These are phyloP conservation scores for Penicillium herquei DNA, from an alignment of 495 filamentous ascomycete genomes.

Conservation along the genomic window DNA sequence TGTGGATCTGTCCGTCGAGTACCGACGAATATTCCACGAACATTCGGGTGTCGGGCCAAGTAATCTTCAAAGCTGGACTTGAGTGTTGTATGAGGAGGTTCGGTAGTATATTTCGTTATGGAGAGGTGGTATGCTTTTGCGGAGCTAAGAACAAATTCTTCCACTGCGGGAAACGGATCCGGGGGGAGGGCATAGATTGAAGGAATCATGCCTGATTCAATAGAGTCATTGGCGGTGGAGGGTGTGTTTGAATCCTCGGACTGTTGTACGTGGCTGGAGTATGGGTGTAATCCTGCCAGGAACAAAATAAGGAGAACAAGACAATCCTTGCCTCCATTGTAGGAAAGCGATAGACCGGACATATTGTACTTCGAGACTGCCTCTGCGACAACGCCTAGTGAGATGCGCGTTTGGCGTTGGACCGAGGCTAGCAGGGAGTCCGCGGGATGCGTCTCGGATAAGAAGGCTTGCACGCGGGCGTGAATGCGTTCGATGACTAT, in stretches of 20 bases:
- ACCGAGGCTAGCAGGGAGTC: conserved; percentile 58
- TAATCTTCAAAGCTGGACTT: conserved; percentile 71
- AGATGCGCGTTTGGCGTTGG: conserved; percentile 68
- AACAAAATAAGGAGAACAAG: conserved; percentile 89
- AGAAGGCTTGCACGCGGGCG: conserved; percentile 64
- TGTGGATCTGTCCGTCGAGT: conserved; percentile 92
- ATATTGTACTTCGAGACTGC: conserved; percentile 72
- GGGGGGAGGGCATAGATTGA: conserved; percentile 84
- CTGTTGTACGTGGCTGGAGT: conserved; percentile 6
- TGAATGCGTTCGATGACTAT: conserved; percentile 61
- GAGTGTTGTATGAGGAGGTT: conserved; percentile 51
- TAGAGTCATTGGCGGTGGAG: background rate
- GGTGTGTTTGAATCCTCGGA: background rate
- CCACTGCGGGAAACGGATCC: conserved; percentile 80
- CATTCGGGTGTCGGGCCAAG: conserved; percentile 53
- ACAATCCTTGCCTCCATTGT: conserved; percentile 98
- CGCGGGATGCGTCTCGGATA: conserved; percentile 56
- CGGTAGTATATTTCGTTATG: conserved; percentile 70
- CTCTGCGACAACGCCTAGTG: conserved; percentile 68
- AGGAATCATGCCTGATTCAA: conserved; percentile 47
- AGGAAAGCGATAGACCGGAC: conserved; percentile 81
- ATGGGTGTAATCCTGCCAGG: conserved; percentile 61
- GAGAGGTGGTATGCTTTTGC: conserved; percentile 67
- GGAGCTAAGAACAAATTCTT: conserved; percentile 72
- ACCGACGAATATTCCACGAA: conserved; percentile 89